These are phyloP conservation scores for Debaryomyces castellii DNA, from an alignment of 805 yeast species.

Conservation along the genomic window DNA sequence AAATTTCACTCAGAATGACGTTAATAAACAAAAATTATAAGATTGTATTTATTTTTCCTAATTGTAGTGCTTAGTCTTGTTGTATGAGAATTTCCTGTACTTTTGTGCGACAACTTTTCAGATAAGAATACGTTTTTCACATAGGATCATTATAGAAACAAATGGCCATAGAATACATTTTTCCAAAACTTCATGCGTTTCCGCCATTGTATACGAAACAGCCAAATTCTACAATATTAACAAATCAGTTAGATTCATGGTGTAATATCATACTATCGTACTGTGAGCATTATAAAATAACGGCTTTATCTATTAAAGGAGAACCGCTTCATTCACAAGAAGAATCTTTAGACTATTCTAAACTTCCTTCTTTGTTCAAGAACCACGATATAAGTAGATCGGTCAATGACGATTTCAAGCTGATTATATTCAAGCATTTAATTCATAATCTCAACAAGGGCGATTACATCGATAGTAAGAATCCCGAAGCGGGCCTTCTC, in stretches of 20 bases:
- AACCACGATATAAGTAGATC: conserved; percentile 52
- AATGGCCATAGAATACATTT: conserved; percentile 20
- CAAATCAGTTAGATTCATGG: conserved; percentile 83
- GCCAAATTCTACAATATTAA: conserved; percentile 75
- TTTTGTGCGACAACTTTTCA: background rate
- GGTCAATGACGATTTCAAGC: conserved; percentile 53
- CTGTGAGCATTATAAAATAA: conserved; percentile 53
- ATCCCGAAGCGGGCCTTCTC: conserved; percentile 65
- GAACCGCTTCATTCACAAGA: conserved; percentile 25
- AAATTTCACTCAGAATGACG: conserved; percentile 6
- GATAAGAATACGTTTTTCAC: background rate
- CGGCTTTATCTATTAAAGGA: conserved; percentile 29
- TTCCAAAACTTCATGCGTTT: conserved; percentile 53
- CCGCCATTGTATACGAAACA: conserved; percentile 94
- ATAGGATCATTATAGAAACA: background rate
- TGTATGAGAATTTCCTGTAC: too few species aligned
- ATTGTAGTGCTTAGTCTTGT: too few species aligned
- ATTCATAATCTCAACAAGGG: conserved; percentile 52
- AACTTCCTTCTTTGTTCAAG: conserved; percentile 44
- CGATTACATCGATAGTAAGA: conserved; percentile 48
- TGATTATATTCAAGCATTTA: conserved; percentile 58
- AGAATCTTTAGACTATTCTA: conserved; percentile 12
- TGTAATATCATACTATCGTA: conserved; percentile 57
- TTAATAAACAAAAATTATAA: conserved; percentile 6
- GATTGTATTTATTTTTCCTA: background rate